Base-by-base conservation (phyloP, 164 flowering plant species). In the Piper betle region DNA sequence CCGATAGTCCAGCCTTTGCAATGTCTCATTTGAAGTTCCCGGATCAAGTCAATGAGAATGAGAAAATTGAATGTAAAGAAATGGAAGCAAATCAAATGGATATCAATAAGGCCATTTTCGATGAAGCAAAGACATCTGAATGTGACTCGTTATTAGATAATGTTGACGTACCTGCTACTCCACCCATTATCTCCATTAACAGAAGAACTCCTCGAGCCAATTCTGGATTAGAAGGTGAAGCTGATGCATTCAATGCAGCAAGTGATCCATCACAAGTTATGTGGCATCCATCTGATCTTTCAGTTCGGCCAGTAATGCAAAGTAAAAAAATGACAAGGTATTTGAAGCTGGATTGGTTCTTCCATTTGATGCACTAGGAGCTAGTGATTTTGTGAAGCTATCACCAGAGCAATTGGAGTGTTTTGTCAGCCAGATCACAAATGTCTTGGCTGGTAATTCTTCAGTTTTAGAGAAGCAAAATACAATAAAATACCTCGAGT, bases 241-340 rank as follows among this genome's bases (percentile, higher is more conserved):
- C 72, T 69, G 92, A 84, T 62, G 69, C 73, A 67, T 72, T 75
- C 37, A 84, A 73, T 70, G 71, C 87, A 60, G 69, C 84, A 58
- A 73, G 68, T 61, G 74, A 72, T 69, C 73, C 87, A 25, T 80
- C 84, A 5, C 68, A 85, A 38, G 84, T 83, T 62, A 71, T 83
- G 62, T 94, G 99, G 97, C 97, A 94, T 77, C 77, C 82, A 60
- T 88, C 97, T 64, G 99, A 94, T 79, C 91, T 88, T 64, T 80
- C 96, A 33, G 96, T 91, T 40, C 79, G 93, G 71, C 99, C 99
- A 64, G 97, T 94, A 20, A 91, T 94, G 99, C 97, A 96, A 56
- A 81, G 87, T 73, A 85, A 82, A 73, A 87, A 78, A 79, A 86
- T 62, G 93, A 87, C 55, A 91, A 85, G 77, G 50, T 69, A 38